Percentiles rank a stretch among this genome's conserved stretches.
phyloP scores from a whole-genome alignment of 495 filamentous ascomycete species.

The Penicillium canariense region DNA sequence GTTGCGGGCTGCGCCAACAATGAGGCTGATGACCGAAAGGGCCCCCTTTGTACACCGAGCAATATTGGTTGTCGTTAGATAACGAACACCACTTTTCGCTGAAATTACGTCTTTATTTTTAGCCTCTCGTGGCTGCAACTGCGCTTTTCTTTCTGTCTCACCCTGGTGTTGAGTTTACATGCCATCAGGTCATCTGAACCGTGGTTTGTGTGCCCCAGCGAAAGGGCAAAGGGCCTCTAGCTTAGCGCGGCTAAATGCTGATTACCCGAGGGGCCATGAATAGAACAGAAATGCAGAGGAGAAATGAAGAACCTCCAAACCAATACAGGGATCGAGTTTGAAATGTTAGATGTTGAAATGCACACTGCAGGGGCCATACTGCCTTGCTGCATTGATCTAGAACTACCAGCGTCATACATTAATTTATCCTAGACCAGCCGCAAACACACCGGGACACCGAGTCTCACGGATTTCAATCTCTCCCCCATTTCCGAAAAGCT shows the following conservation, averaged over 20 bases:
- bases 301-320: not conserved
- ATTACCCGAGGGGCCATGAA: conserved; percentile 1
- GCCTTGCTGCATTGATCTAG: conserved; percentile 1
- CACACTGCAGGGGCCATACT: conserved; percentile 4
- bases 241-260: conserved; percentile 21
- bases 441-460: not conserved
- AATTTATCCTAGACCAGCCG: not conserved
- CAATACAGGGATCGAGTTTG: conserved; percentile 1
- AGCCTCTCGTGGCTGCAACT: not conserved
- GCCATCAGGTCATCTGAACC: conserved; percentile 26
- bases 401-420: not conserved
- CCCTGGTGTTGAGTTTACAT: conserved; percentile 15
- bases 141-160: conserved; percentile 16
- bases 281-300: not conserved
- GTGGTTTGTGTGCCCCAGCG: conserved; percentile 7
- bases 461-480: conserved; percentile 24
- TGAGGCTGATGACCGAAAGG: conserved; percentile 22
- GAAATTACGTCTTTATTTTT: not conserved
- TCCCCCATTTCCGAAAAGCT: conserved; percentile 7
- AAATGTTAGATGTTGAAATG: too few relatives aligned
- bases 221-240: not conserved
- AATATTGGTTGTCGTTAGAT: conserved; percentile 1
- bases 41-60: not conserved
- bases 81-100: conserved; percentile 4
- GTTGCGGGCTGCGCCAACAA: conserved; percentile 2